Percentiles rank a stretch among this genome's conserved stretches.
These are phyloP conservation scores for Podospora conica DNA, from an alignment of 495 filamentous ascomycete genomes.

Conservation along the genomic window DNA sequence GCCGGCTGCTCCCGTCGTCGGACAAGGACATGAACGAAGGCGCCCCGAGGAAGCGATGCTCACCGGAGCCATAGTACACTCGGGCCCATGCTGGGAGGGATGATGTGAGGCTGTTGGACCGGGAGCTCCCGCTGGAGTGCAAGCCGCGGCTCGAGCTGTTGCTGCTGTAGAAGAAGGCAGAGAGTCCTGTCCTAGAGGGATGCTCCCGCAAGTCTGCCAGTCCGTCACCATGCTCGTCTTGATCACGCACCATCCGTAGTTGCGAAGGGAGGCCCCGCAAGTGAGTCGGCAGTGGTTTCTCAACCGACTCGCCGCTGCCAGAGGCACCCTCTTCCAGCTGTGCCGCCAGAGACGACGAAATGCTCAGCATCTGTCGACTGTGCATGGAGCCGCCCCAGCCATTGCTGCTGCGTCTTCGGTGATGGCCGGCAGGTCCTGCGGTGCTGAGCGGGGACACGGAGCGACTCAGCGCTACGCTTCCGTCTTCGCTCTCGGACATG, in stretches of 20 bases:
- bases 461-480: slow-evolving; percentile 38
- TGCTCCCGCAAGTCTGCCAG: slow-evolving; percentile 45
- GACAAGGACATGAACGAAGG: slow-evolving; percentile 35
- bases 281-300: slow-evolving; percentile 32
- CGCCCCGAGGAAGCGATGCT: slow-evolving; percentile 40
- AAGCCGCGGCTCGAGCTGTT: slow-evolving; percentile 41
- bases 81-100: slow-evolving; percentile 61
- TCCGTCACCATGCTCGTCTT: slow-evolving; percentile 51
- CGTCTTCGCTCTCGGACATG: slow-evolving; percentile 55
- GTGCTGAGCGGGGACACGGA: slow-evolving; percentile 32
- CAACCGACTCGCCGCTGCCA: slow-evolving; percentile 36
- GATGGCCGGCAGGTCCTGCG: slow-evolving; percentile 23
- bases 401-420: slow-evolving; percentile 32
- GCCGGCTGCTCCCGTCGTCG: slow-evolving; percentile 37
- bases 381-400: slow-evolving; percentile 35
- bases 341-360: slow-evolving; percentile 43
- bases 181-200: slow-evolving; percentile 42
- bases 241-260: slow-evolving; percentile 38
- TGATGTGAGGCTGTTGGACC: slow-evolving; percentile 49
- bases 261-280: slow-evolving; percentile 28
- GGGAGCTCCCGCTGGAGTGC: slow-evolving; percentile 43
- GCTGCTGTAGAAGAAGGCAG: slow-evolving; percentile 36
- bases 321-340: slow-evolving; percentile 32
- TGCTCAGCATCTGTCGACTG: slow-evolving; percentile 47
- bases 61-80: slow-evolving; percentile 51